phyloP scores from a whole-genome alignment of 2,329 filamentous ascomycete species.

The Chaetomiaceae sp. region DNA sequence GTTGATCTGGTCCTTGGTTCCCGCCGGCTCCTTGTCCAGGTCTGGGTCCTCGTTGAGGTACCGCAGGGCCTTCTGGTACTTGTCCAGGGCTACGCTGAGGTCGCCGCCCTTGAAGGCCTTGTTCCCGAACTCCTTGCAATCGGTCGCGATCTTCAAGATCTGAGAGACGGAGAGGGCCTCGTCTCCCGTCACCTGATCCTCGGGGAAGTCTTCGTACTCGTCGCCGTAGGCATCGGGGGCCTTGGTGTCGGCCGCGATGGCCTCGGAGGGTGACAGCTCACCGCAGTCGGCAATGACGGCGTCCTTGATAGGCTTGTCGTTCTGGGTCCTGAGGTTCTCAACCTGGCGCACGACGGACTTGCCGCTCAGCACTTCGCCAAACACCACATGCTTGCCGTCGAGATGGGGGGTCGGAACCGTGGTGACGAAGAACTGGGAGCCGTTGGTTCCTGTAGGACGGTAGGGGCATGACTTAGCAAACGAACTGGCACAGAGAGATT shows the following conservation, averaged over 20 bases:
- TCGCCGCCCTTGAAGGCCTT: slow-evolving; percentile 81
- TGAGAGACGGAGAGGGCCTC: slow-evolving; percentile 58
- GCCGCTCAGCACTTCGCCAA: slow-evolving; percentile 86
- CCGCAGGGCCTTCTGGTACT: slow-evolving; percentile 89
- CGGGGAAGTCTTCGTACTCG: slow-evolving; percentile 90
- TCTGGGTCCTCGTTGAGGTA: slow-evolving; percentile 84
- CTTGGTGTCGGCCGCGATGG: slow-evolving; percentile 57
- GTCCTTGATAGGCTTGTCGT: slow-evolving; percentile 72
- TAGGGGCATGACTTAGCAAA: neutral
- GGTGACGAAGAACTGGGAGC: slow-evolving; percentile 97
- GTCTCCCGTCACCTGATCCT: slow-evolving; percentile 56
- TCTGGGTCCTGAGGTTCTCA: slow-evolving; percentile 72
- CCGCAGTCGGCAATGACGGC: slow-evolving; percentile 78
- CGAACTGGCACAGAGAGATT: neutral
- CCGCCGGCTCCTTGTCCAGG: slow-evolving; percentile 62
- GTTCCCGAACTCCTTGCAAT: slow-evolving; percentile 89
- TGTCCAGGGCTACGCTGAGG: slow-evolving; percentile 64
- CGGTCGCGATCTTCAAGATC: slow-evolving; percentile 71
- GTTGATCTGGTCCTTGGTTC: slow-evolving; percentile 60
- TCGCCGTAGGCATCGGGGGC: slow-evolving; percentile 77
- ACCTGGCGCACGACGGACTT: slow-evolving; percentile 87
- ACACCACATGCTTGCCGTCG: slow-evolving; percentile 95
- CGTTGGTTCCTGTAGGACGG: slow-evolving; percentile 66
- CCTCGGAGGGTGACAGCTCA: slow-evolving; percentile 68
- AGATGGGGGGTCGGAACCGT: slow-evolving; percentile 92